Evolutionary conservation across 164 flowering plant species (phyloP).

Genomic region (Stephania japonica): DNA sequence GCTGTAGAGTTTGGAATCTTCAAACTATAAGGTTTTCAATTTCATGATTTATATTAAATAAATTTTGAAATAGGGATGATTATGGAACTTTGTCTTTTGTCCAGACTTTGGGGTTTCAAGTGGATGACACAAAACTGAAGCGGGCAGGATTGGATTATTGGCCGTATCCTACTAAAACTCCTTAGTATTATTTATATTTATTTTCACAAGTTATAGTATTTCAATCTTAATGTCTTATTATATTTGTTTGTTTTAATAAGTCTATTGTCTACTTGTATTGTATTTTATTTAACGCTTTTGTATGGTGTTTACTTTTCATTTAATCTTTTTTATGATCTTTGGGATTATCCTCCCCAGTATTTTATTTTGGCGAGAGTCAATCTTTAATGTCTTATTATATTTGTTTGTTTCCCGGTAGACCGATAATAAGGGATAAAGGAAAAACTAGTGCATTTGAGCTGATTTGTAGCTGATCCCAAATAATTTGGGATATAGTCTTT

Average conservation of each 20-base stretch:
- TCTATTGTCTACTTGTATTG: not conserved
- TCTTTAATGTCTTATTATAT: no score
- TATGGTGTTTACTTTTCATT: not conserved
- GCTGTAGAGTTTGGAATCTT: not conserved
- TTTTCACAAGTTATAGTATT: not conserved
- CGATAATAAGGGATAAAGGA: no score
- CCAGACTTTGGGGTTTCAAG: conserved; percentile 87
- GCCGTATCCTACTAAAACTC: conserved; percentile 69
- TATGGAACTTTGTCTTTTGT: conserved; percentile 1
- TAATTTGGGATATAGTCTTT: no score
- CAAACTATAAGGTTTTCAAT: not conserved
- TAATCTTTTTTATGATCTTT: not conserved
- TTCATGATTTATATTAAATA: not conserved
- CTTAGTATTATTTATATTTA: not conserved
- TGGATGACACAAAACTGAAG: conserved; percentile 81
- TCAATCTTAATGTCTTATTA: not conserved
- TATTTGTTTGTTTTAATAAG: not conserved
- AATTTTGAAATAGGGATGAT: not conserved
- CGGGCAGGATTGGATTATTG: conserved; percentile 97
- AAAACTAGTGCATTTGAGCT: no score
- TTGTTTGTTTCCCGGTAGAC: no score
- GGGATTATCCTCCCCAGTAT: no score
- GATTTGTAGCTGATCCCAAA: no score
- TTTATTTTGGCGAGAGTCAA: no score
- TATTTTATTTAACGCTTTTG: not conserved